These are phyloP conservation scores for Biancaea sappan DNA, from an alignment of 306 rosid species.

Conservation along the genomic window DNA sequence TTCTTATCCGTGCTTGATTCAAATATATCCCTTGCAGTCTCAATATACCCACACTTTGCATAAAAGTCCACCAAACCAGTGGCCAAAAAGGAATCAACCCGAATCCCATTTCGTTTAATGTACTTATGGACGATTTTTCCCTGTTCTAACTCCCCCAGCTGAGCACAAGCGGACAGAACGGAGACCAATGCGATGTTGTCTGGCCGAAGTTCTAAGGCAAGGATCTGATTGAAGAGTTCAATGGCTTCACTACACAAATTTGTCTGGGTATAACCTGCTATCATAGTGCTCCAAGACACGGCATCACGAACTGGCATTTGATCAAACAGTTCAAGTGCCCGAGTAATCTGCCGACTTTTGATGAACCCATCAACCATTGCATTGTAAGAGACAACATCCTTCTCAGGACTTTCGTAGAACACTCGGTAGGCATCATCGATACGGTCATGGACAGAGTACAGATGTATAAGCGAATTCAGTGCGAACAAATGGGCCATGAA, in stretches of 20 bases:
- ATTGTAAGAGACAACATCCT: constrained; percentile 62
- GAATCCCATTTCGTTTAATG: constrained; percentile 43
- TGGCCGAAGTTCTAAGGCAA: constrained; percentile 41
- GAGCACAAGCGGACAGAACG: constrained; percentile 75
- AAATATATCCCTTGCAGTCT: constrained; percentile 57
- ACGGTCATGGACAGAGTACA: constrained; percentile 42
- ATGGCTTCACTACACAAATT: constrained; percentile 44
- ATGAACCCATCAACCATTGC: constrained; percentile 58
- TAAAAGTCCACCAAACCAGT: constrained; percentile 80
- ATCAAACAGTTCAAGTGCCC: constrained; percentile 59
- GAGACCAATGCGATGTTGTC: constrained; percentile 68
- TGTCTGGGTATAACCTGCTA: constrained; percentile 61
- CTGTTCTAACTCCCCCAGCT: constrained; percentile 63
- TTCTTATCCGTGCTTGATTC: constrained; percentile 49
- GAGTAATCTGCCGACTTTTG: constrained; percentile 43
- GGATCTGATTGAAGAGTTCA: constrained; percentile 56
- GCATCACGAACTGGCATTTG: constrained; percentile 58
- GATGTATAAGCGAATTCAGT: constrained; percentile 53
- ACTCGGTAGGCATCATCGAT: constrained; percentile 47
- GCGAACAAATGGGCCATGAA: constrained; percentile 45
- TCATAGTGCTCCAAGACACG: constrained; percentile 72
- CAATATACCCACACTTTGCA: constrained; percentile 75
- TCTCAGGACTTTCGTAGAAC: constrained; percentile 36
- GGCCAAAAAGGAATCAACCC: constrained; percentile 51
- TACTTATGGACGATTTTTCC: constrained; percentile 59